These are phyloP conservation scores for Trametes versicolor DNA, from an alignment of 1,284 basidiomycete genomes.

Conservation along the genomic window DNA sequence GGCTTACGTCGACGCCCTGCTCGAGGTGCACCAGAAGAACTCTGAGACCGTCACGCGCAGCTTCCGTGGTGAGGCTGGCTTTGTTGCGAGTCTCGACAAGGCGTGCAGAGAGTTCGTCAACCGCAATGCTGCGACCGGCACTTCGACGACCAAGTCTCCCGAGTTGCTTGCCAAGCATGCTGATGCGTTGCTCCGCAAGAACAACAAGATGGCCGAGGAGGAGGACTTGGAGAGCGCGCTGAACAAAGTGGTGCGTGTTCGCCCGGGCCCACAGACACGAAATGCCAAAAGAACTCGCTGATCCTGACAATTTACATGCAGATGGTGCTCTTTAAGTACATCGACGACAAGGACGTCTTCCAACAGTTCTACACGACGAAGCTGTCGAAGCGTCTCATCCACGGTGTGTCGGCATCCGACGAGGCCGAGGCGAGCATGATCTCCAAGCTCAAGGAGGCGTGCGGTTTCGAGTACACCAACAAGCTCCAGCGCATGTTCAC, in stretches of 20 bases:
- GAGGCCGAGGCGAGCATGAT: slow-evolving; percentile 99
- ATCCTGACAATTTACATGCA: slow-evolving; percentile 43
- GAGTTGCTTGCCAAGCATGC: slow-evolving; percentile 96
- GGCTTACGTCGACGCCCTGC: slow-evolving; percentile 92
- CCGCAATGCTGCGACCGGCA: slow-evolving; percentile 89
- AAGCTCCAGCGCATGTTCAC: slow-evolving; percentile 99
- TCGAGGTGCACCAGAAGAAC: slow-evolving; percentile 94
- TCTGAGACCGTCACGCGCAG: slow-evolving; percentile 90
- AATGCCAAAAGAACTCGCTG: not conserved
- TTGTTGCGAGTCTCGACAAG: slow-evolving; percentile 94
- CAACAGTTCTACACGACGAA: slow-evolving; percentile 99
- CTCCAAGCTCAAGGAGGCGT: slow-evolving; percentile 97
- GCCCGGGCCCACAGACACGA: not conserved
- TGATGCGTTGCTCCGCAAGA: slow-evolving; percentile 93
- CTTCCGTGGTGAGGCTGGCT: slow-evolving; percentile 95
- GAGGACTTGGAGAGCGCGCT: slow-evolving; percentile 90
- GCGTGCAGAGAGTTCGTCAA: slow-evolving; percentile 98
- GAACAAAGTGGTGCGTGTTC: slow-evolving; percentile 83
- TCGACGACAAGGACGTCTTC: slow-evolving; percentile 99
- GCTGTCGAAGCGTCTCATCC: slow-evolving; percentile 94
- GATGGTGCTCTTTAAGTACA: slow-evolving; percentile 99
- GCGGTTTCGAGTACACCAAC: slow-evolving; percentile 98
- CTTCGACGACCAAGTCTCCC: slow-evolving; percentile 89
- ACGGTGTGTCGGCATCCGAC: slow-evolving; percentile 93
- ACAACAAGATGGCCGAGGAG: slow-evolving; percentile 96